A percentile compares a stretch with the other conserved stretches of the same genome.
Conservation (phyloP, 257 asterid species). For the Anisodus acutangulus region DNA sequence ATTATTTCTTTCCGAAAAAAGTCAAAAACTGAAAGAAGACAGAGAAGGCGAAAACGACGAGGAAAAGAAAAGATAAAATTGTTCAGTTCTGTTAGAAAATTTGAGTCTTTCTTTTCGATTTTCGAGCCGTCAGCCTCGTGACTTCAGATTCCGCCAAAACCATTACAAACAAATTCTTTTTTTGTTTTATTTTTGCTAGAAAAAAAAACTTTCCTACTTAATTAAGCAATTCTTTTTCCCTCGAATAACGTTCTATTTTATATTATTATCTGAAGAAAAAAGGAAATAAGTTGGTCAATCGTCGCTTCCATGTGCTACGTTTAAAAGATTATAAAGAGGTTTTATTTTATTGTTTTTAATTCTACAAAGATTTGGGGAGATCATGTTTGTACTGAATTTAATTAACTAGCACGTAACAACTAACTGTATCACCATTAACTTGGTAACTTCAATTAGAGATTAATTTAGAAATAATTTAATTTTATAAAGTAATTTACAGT, state of each 20-base stretch:
- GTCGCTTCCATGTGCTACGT: neutral
- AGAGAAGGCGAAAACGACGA: neutral
- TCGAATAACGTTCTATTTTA: neutral
- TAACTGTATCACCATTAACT: neutral
- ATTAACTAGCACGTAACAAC: neutral
- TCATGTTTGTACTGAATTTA: neutral
- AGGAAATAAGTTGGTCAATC: neutral
- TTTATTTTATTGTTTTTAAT: neutral
- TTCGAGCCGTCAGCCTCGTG: constrained; percentile 45
- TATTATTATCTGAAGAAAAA: neutral
- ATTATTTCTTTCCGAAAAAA: no score
- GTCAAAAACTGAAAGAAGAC: no score
- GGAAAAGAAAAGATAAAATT: neutral
- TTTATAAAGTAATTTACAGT: no score
- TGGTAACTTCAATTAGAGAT: neutral
- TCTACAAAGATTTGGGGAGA: neutral
- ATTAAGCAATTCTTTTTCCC: neutral
- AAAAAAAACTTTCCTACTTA: no score
- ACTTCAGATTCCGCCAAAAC: constrained; percentile 36
- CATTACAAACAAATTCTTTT: neutral
- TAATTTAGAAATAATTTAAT: no score
- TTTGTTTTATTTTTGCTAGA: neutral
- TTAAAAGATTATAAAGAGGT: neutral
- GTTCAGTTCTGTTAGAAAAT: neutral
- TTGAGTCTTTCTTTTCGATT: constrained; percentile 31